A percentile compares a stretch with the other conserved stretches of the same genome.
phyloP scores from a whole-genome alignment of 2,329 filamentous ascomycete species.

The Aspergillus versicolor region DNA sequence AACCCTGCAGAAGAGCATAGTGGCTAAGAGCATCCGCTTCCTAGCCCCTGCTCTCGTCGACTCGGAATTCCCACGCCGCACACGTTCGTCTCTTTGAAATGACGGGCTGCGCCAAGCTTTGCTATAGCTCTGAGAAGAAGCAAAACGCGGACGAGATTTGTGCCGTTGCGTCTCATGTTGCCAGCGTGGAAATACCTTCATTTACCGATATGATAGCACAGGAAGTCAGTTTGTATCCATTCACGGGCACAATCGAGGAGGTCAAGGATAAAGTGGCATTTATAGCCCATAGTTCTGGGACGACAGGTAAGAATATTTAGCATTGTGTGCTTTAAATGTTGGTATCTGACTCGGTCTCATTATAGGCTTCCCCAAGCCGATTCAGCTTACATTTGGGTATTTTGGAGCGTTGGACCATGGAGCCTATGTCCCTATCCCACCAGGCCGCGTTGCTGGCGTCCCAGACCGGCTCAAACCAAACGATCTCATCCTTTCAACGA shows the following conservation, averaged over 20 bases:
- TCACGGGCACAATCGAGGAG: background rate
- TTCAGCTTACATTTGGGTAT: constrained; percentile 2
- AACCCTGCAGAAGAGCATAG: rapidly evolving
- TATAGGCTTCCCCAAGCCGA: constrained; percentile 5
- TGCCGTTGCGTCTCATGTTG: background rate
- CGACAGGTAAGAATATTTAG: background rate
- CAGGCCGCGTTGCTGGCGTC: background rate
- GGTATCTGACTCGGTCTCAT: background rate
- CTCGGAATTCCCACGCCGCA: constrained; percentile 1
- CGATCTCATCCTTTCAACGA: background rate
- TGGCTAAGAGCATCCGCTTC: too few relatives aligned
- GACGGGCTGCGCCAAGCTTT: background rate
- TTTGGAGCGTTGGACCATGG: background rate
- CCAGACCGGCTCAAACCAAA: background rate
- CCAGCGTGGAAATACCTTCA: background rate
- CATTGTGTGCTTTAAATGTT: too few relatives aligned
- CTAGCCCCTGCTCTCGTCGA: background rate
- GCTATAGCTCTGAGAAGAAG: constrained; percentile 15
- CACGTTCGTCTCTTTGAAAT: background rate
- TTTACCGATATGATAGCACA: background rate
- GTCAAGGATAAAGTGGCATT: constrained; percentile 16
- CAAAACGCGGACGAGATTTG: background rate
- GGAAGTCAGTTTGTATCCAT: background rate
- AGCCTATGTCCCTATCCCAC: background rate
- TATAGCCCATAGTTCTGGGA: constrained; percentile 10